Conservation (phyloP, 192 early-diverging fungal genomes). For the Geranomyces michiganensis region DNA sequence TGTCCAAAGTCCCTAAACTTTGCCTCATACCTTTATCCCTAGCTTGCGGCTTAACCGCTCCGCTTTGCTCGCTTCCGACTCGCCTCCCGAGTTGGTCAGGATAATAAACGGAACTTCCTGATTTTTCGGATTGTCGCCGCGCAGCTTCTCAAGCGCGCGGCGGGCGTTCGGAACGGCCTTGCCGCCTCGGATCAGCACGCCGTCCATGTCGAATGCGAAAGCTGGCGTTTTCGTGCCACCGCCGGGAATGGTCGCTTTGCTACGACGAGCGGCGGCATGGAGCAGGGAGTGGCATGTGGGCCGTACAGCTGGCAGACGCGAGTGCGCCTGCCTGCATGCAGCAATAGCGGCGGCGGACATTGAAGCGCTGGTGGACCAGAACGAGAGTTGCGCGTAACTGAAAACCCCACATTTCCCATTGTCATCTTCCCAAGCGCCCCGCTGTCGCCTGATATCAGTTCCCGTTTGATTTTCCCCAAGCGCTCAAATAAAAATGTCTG, state of each 20-base stretch:
- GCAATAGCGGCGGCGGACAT: too few relatives aligned
- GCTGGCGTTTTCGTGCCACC: background rate
- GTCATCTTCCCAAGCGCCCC: too few relatives aligned
- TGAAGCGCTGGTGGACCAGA: too few relatives aligned
- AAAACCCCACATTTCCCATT: too few relatives aligned
- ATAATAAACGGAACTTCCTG: constrained; percentile 20
- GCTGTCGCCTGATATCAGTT: too few relatives aligned
- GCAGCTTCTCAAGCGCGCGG: constrained; percentile 16
- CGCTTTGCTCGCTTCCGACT: constrained; percentile 24
- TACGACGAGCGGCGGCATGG: background rate
- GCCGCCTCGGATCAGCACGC: constrained; percentile 27
- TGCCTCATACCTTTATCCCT: background rate
- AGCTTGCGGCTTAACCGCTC: constrained; percentile 6
- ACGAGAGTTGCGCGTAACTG: too few relatives aligned
- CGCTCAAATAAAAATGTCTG: background rate
- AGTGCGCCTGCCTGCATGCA: too few relatives aligned
- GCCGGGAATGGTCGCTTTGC: background rate
- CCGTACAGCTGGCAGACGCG: too few relatives aligned
- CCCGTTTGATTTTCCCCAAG: background rate
- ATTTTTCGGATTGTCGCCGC: constrained; percentile 28
- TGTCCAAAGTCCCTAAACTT: background rate
- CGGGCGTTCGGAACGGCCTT: constrained; percentile 20
- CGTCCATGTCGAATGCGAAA: constrained; percentile 36
- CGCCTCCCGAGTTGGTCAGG: constrained; percentile 33
- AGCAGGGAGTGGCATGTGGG: too few relatives aligned